Conservation (phyloP, 1,139 yeast species). For the Blastobotrys proliferans region DNA sequence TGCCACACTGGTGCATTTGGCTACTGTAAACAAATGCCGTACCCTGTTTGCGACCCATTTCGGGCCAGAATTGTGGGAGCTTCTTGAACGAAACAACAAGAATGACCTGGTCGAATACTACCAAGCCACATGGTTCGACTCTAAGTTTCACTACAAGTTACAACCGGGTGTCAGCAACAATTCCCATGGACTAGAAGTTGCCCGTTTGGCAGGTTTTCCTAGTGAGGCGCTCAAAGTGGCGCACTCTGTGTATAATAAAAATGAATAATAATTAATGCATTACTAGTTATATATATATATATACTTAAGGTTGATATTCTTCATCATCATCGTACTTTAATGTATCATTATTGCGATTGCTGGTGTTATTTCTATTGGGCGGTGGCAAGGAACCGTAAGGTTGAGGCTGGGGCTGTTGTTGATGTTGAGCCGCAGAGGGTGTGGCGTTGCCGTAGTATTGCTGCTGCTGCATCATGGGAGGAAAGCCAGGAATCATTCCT, state of each 20-base stretch:
- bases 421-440: no score
- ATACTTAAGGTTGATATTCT: constrained; percentile 3
- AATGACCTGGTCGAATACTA: constrained; percentile 41
- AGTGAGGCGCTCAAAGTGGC: constrained; percentile 45
- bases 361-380: no score
- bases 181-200: constrained; percentile 85
- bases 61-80: constrained; percentile 58
- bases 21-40: constrained; percentile 58
- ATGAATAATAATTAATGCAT: constrained; percentile 1
- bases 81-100: constrained; percentile 36
- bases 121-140: constrained; percentile 46
- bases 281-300: neutral
- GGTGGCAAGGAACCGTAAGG: no score
- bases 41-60: constrained; percentile 92
- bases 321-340: constrained; percentile 14
- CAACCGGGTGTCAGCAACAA: constrained; percentile 67
- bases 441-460: no score
- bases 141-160: constrained; percentile 56
- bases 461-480: no score
- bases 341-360: neutral
- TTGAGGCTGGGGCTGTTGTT: no score
- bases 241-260: constrained; percentile 7
- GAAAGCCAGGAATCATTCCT: no score
- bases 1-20: constrained; percentile 64
- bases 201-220: constrained; percentile 83